Conservation (phyloP, 2,329 filamentous ascomycete genomes). For the Chalaropsis ovoidea region DNA sequence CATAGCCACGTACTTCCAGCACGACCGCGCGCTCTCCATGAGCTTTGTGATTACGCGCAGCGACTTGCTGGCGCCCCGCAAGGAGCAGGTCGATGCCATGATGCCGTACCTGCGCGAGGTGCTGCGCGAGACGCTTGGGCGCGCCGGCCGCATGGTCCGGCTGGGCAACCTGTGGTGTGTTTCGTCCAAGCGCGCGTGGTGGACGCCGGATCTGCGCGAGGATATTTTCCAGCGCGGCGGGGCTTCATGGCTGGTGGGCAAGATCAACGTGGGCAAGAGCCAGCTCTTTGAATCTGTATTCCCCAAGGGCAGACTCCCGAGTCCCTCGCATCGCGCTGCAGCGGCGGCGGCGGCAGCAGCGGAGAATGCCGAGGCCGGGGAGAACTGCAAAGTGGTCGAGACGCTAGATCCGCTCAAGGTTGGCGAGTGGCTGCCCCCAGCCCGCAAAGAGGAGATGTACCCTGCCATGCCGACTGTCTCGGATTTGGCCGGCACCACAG, state of each 20-base stretch:
- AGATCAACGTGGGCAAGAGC: constrained; percentile 95
- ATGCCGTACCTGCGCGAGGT: constrained; percentile 77
- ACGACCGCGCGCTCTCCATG: constrained; percentile 62
- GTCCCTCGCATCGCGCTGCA: not conserved
- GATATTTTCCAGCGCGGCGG: constrained; percentile 76
- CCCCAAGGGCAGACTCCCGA: constrained; percentile 51
- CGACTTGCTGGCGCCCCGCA: constrained; percentile 74
- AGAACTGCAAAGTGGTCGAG: constrained; percentile 24
- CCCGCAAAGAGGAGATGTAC: constrained; percentile 60
- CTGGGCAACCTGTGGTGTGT: constrained; percentile 80
- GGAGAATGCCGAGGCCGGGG: not conserved
- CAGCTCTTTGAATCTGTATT: constrained; percentile 80
- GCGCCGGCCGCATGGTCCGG: constrained; percentile 57
- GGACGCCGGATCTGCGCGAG: constrained; percentile 77
- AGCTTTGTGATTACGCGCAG: constrained; percentile 86
- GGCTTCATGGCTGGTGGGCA: constrained; percentile 93
- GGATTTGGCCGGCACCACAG: constrained; percentile 81
- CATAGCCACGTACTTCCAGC: constrained; percentile 52
- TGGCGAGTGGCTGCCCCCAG: constrained; percentile 60
- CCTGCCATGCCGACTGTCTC: constrained; percentile 82
- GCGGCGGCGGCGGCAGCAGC: too few relatives aligned
- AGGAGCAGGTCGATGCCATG: constrained; percentile 70
- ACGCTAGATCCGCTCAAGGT: constrained; percentile 32
- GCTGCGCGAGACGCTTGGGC: constrained; percentile 64
- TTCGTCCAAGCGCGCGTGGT: constrained; percentile 79